These are phyloP conservation scores for Coemansia furcata DNA, from an alignment of 192 early-diverging fungal species.

Conservation along the genomic window DNA sequence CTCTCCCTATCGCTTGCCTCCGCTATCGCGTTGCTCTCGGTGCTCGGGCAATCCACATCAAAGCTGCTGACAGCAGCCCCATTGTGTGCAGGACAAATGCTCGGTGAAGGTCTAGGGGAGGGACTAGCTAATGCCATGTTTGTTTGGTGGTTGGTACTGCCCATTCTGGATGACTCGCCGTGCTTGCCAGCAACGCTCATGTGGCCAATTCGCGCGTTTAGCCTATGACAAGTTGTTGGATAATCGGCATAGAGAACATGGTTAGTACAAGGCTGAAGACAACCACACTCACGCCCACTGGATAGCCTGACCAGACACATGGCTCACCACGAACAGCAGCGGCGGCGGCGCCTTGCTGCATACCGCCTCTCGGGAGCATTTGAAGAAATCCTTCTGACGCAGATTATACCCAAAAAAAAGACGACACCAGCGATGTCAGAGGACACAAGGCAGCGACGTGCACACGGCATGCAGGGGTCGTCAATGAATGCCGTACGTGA, in stretches of 20 bases:
- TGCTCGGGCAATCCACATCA: neutral
- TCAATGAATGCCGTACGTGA: neutral
- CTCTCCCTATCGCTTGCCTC: slow-evolving; percentile 9
- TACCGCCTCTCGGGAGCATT: neutral
- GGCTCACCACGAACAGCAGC: neutral
- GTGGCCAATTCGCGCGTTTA: slow-evolving; percentile 39
- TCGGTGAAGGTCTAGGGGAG: neutral
- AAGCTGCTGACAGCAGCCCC: neutral
- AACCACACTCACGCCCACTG: neutral
- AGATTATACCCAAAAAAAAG: neutral
- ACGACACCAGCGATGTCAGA: neutral
- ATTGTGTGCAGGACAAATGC: neutral
- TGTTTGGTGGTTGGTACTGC: neutral
- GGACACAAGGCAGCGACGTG: neutral
- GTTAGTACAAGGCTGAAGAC: neutral
- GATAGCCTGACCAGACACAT: neutral
- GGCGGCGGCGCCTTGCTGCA: neutral
- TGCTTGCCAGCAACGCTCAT: slow-evolving; percentile 13
- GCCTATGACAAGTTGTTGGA: slow-evolving; percentile 10
- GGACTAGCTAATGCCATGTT: neutral
- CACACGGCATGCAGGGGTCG: neutral
- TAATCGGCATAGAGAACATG: neutral
- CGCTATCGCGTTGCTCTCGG: neutral
- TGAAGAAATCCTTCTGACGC: neutral
- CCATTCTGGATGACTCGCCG: neutral